Base-by-base conservation (phyloP, 176 grass and related monocot genomes). In the Guadua angustifolia region DNA sequence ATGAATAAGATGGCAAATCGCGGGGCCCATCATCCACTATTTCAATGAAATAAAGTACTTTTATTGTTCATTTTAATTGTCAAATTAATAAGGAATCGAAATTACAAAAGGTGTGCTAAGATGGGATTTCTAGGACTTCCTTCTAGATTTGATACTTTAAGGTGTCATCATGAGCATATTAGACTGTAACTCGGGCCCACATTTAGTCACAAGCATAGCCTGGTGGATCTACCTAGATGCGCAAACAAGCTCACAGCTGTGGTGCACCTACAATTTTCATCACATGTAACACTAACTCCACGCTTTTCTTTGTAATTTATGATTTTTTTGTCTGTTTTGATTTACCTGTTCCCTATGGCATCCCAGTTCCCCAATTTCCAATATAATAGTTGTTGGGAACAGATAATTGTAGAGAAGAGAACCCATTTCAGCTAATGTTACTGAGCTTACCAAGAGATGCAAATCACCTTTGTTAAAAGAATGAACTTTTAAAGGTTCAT, bases 41-140 rank as follows among this genome's bases (percentile, higher is more conserved):
- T n/a, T n/a, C n/a, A n/a, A n/a, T n/a, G n/a, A n/a, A n/a, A n/a
- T n/a, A n/a, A n/a, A n/a, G n/a, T n/a, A n/a, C n/a, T n/a, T n/a
- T n/a, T n/a, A n/a, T n/a, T n/a, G n/a, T n/a, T n/a, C n/a, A n/a
- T n/a, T n/a, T n/a, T n/a, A n/a, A n/a, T n/a, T n/a, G n/a, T n/a
- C n/a, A n/a, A n/a, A n/a, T n/a, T n/a, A n/a, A n/a, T n/a, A n/a
- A 93, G 71, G 90, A 98, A 98, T 88, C 85, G 92, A 74, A 93
- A 93, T 71, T 98, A 98, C 76, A 94, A 85, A 82, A 90, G 91
- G 95, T 95, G 60, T 70, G 86, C 70, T 81, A 82, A 69, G 10
- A 66, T 70, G 65, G 32, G 5, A 78, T 61, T 24, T 71, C 39
- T 86, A 77, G 38, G 24, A 77, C 55, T 75, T 74, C 15, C 60